phyloP scores from a whole-genome alignment of 805 yeast species.

The Saccharomycopsis fibuligera region DNA sequence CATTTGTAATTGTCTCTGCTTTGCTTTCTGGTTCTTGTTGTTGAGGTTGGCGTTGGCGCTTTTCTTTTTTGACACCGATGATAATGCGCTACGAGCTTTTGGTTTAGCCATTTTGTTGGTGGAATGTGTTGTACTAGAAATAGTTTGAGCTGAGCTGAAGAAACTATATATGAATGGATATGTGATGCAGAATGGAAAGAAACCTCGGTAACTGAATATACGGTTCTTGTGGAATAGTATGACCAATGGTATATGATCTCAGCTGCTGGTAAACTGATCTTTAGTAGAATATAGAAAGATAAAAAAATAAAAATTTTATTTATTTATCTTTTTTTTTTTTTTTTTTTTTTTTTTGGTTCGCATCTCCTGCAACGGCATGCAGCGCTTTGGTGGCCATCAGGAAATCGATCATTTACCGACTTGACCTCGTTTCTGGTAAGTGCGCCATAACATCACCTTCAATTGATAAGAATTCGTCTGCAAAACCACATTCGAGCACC shows the following conservation, averaged over 20 bases:
- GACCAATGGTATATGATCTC: not conserved
- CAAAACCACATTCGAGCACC: not conserved
- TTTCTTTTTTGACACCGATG: not conserved
- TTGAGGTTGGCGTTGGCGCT: not conserved
- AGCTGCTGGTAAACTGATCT: not conserved
- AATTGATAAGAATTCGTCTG: no score
- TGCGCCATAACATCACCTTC: not conserved
- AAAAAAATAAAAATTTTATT: no score
- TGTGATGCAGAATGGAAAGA: not conserved
- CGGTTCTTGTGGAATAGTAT: not conserved
- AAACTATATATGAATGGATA: not conserved
- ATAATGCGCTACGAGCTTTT: not conserved
- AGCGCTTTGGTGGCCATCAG: not conserved
- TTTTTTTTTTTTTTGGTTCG: not conserved
- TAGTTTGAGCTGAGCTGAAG: not conserved
- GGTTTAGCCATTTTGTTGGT: slow-evolving; percentile 1
- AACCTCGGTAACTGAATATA: not conserved
- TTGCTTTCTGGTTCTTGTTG: not conserved
- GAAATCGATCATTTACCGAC: not conserved
- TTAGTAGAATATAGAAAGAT: no score
- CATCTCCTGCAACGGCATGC: no score
- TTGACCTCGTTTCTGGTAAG: not conserved
- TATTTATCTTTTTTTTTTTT: no score
- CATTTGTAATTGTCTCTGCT: not conserved
- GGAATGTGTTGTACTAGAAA: not conserved